Evolutionary conservation across 257 asterid genomes (phyloP), one percentile per base, ranked within the genome.

Genomic region (Asclepias syriaca): DNA sequence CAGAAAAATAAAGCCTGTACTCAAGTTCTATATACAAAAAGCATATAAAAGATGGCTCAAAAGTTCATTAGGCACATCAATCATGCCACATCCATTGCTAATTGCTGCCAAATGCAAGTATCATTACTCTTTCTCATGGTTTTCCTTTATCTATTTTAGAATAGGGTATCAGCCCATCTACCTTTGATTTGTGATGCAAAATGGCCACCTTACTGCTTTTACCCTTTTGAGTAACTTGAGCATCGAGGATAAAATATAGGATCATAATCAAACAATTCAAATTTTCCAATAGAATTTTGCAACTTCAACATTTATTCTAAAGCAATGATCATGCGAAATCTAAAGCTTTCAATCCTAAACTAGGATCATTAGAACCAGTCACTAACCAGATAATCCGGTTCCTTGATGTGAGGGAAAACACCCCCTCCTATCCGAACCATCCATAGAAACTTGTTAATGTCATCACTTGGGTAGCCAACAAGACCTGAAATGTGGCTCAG

Each of bases 381-480:
- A 77, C 97, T 75, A 66, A 89, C 99, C 96, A 95, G 85, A 87
- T 95, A 95, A 84, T 95, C 98, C 74, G 98, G 95, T 77, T 95
- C 99, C 86, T 92, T 95, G 70, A 95, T 95, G 81, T 95, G 99
- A 81, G 99, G 99, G 80, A 88, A 95, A 49, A 85, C 99, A 24
- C 99, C 99, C 45, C 99, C 99, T 64, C 99, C 99, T 16, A 95
- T 95, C 77, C 99, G 89, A 77, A 95, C 99, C 98, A 95, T 95
- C 99, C 99, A 95, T 40, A 95, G 80, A 87, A 95, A 95, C 84
- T 95, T 95, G 82, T 95, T 95, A 73, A 95, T 95, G 81, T 95
- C 99, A 78, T 95, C 99, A 84, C 99, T 92, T 39, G 99, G 94
- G 75, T 95, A 95, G 65, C 99, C 99, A 79, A 95, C 96, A 77